Conservation (phyloP, 2,329 filamentous ascomycete species). For the Thielaviopsis populi region DNA sequence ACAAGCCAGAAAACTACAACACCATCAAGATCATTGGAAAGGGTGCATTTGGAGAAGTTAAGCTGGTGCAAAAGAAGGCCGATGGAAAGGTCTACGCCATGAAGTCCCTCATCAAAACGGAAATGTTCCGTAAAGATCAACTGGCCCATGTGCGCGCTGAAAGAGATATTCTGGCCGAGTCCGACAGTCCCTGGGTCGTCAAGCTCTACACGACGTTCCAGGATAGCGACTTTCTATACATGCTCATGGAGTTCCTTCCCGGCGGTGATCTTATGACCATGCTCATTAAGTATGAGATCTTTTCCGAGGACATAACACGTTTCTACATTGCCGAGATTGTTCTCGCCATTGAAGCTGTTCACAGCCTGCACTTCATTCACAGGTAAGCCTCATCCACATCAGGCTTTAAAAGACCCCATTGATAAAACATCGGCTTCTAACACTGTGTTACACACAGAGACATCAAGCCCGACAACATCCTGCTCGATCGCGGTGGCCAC, state of each 20-base stretch:
- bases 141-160: constrained; percentile 93
- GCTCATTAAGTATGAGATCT: constrained; percentile 99
- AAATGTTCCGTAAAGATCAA: constrained; percentile 99
- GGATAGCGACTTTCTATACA: constrained; percentile 89
- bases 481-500: constrained; percentile 60
- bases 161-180: constrained; percentile 93
- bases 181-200: constrained; percentile 98
- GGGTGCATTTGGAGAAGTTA: constrained; percentile 96
- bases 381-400: constrained; percentile 45
- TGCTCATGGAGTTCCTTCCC: constrained; percentile 98
- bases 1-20: constrained; percentile 85
- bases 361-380: constrained; percentile 96
- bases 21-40: constrained; percentile 98
- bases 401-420: background rate
- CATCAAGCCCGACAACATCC: constrained; percentile 71
- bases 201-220: constrained; percentile 98
- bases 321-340: constrained; percentile 99
- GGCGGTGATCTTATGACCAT: constrained; percentile 99
- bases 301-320: constrained; percentile 93
- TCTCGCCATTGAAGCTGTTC: constrained; percentile 94
- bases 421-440: background rate
- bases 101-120: constrained; percentile 95
- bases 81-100: constrained; percentile 96
- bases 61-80: constrained; percentile 88
- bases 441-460: constrained; percentile 32